Conservation (phyloP, 345 rosid genomes). For the Lepidium didymum region DNA sequence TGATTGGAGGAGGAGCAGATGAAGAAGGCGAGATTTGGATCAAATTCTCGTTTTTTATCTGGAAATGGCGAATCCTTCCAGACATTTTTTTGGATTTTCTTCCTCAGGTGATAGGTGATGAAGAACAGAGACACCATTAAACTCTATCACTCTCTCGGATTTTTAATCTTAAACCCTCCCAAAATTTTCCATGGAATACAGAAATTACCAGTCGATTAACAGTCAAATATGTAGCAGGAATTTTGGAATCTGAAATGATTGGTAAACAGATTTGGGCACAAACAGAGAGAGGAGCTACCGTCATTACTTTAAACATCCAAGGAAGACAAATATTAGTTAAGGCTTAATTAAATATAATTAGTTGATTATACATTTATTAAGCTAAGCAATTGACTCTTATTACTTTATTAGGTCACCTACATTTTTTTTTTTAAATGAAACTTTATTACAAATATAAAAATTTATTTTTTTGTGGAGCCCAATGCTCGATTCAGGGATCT, state of each 20-base stretch:
- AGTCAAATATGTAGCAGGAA: constrained; percentile 16
- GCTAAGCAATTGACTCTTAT: not conserved
- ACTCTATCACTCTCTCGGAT: not conserved
- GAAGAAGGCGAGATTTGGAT: constrained; percentile 28
- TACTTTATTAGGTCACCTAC: constrained; percentile 34
- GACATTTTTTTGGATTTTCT: constrained; percentile 17
- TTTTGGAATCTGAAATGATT: constrained; percentile 30
- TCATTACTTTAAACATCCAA: constrained; percentile 4
- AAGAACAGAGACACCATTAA: constrained; percentile 31
- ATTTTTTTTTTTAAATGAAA: constrained; percentile 15
- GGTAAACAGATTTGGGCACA: constrained; percentile 27
- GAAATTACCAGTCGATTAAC: constrained; percentile 16
- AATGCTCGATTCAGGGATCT: constrained; percentile 21
- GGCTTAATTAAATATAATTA: constrained; percentile 7
- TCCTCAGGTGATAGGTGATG: constrained; percentile 18
- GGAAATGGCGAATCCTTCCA: constrained; percentile 27
- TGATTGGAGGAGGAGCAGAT: constrained; percentile 24
- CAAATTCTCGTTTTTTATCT: constrained; percentile 24
- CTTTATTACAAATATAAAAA: not conserved
- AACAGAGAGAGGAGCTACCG: constrained; percentile 2
- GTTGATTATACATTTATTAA: not conserved
- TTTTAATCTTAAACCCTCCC: constrained; percentile 18
- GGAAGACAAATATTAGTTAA: not conserved
- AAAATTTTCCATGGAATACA: constrained; percentile 13
- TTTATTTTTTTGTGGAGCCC: constrained; percentile 19